Base-by-base conservation (phyloP, 768 basidiomycete species). In the Termitomyces titanicus region DNA sequence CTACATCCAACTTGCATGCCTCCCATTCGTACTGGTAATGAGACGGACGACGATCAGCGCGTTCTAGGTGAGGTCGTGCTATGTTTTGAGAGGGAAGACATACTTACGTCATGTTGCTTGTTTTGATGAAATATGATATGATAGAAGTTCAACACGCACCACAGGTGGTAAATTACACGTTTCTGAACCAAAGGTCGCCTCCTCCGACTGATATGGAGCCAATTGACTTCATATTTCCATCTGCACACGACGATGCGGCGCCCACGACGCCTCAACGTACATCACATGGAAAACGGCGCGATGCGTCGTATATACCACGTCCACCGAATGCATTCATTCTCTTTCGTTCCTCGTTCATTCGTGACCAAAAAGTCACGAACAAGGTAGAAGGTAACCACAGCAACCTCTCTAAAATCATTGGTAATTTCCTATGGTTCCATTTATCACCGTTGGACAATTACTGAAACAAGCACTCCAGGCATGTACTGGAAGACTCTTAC, bases 261-360 rank as follows among this genome's bases (percentile, higher is more conserved):
- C 63, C 52, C 60, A 47, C 13, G 47, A 56, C 72, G 59, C 3
- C 69, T 64, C 59, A 69, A 27, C 78, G 78, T 22, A 56, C 66
- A 15, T 79, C 76, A 53, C 84, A 86, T 64, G 77, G 76, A 54
- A 86, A 82, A 74, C 80, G 82, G 64, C 81, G 84, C 51, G 84
- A 86, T 63, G 81, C 85, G 52, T 82, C 81, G 2, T 85, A 90
- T 69, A 92, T 91, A 69, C 89, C 89, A 39, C 84, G 89, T 46
- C 89, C 89, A 7, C 89, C 89, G 24, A 92, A 90, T 70, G 89
- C 89, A 56, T 92, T 91, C 72, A 92, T 91, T 62, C 85, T 91
- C 68, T 92, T 90, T 70, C 82, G 89, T 61, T 87, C 86, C 22
- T 83, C 82, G 29, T 90, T 91, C 71, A 88, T 91, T 68, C 78